phyloP scores from a whole-genome alignment of 768 basidiomycete genomes.

The Lactarius sanguifluus region DNA sequence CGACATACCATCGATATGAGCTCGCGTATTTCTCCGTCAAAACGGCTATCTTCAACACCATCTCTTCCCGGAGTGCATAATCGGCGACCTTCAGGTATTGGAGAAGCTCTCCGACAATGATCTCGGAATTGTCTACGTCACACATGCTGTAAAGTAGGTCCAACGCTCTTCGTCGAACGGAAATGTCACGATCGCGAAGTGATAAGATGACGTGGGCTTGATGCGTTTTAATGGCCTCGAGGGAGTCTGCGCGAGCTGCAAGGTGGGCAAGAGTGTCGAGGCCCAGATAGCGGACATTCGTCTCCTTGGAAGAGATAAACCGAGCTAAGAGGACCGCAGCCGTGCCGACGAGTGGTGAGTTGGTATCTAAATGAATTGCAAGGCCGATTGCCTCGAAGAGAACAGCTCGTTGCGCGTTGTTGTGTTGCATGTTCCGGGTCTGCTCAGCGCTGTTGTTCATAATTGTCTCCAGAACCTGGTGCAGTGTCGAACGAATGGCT shows the following conservation, averaged over 20 bases:
- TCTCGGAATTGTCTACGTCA: slow-evolving; percentile 93
- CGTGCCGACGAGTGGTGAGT: slow-evolving; percentile 81
- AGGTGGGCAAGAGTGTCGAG: slow-evolving; percentile 98
- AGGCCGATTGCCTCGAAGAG: slow-evolving; percentile 97
- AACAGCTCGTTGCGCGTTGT: slow-evolving; percentile 98
- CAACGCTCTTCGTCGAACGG: slow-evolving; percentile 88
- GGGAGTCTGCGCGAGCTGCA: slow-evolving; percentile 87
- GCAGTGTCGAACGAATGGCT: slow-evolving; percentile 70
- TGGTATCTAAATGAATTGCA: slow-evolving; percentile 93
- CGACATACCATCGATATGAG: slow-evolving; percentile 99
- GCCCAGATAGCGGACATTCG: slow-evolving; percentile 96
- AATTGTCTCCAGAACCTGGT: slow-evolving; percentile 82
- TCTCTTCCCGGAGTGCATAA: slow-evolving; percentile 94
- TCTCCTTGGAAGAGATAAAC: slow-evolving; percentile 97
- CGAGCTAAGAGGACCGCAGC: slow-evolving; percentile 90
- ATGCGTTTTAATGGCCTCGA: slow-evolving; percentile 91
- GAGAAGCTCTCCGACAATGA: slow-evolving; percentile 93
- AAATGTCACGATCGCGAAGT: slow-evolving; percentile 95
- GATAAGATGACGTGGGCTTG: slow-evolving; percentile 94
- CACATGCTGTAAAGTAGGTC: slow-evolving; percentile 99
- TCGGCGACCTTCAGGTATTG: slow-evolving; percentile 95
- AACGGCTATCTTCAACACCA: slow-evolving; percentile 98
- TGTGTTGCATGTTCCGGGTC: slow-evolving; percentile 94
- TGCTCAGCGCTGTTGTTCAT: slow-evolving; percentile 92
- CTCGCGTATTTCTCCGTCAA: slow-evolving; percentile 98